Evolutionary conservation across 768 basidiomycete genomes (phyloP).

Genomic region (Pleurotus giganteus): DNA sequence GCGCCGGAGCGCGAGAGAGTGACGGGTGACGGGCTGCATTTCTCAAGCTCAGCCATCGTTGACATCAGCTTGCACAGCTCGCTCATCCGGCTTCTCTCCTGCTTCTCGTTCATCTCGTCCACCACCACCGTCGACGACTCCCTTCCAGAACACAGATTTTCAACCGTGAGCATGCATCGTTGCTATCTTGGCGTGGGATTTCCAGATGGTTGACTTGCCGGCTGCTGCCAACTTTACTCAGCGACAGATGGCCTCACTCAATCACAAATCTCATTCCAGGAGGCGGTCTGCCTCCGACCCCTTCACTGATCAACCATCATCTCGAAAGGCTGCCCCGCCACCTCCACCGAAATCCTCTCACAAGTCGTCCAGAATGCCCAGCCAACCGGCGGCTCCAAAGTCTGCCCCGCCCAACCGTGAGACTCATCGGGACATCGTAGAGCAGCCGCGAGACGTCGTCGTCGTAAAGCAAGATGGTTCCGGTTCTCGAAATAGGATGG

Average conservation of each 20-base stretch:
- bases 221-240: not conserved
- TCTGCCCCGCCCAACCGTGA: conserved; percentile 22
- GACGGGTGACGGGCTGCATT: too few relatives aligned
- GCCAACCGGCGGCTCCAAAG: conserved; percentile 27
- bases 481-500: conserved; percentile 46
- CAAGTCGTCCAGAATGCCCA: conserved; percentile 29
- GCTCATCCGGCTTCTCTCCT: too few relatives aligned
- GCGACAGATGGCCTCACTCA: conserved; percentile 31
- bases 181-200: not conserved
- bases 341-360: conserved; percentile 34
- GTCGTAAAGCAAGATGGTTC: conserved; percentile 39
- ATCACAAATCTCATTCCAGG: conserved; percentile 29
- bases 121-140: too few relatives aligned
- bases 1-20: too few relatives aligned
- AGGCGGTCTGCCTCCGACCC: conserved; percentile 52
- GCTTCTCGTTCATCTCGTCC: not conserved
- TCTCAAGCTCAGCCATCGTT: too few relatives aligned
- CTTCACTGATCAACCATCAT: conserved; percentile 39
- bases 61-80: too few relatives aligned
- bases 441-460: conserved; percentile 71
- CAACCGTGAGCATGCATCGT: not conserved
- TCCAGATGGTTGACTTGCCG: not conserved
- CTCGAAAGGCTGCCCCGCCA: conserved; percentile 25
- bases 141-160: too few relatives aligned
- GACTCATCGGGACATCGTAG: conserved; percentile 47